These are phyloP conservation scores for Sclerotinia spermophila DNA, from an alignment of 2,329 filamentous ascomycete species.

Conservation along the genomic window DNA sequence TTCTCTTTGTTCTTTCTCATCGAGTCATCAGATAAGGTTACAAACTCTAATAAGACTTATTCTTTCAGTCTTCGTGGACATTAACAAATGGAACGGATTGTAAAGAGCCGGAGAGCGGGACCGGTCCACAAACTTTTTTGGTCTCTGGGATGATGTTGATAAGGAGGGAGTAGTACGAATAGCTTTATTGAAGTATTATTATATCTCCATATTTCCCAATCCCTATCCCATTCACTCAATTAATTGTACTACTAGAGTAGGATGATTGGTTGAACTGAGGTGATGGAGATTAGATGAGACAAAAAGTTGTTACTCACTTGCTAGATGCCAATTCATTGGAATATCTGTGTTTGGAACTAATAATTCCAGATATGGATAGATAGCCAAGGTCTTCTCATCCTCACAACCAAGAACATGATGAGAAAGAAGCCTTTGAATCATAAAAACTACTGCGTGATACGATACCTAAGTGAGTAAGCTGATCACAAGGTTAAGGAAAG, in stretches of 20 bases:
- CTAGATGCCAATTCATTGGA: not conserved
- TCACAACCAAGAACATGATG: not conserved
- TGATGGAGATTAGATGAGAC: not conserved
- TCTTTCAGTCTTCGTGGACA: conserved; percentile 9
- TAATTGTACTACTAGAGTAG: not conserved
- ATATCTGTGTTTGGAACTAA: not conserved
- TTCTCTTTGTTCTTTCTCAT: conserved; percentile 10
- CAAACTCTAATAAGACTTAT: not conserved
- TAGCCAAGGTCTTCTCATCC: not conserved
- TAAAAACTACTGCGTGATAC: not conserved
- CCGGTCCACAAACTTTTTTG: not conserved
- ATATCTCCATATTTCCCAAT: not conserved
- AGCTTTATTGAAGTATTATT: conserved; percentile 1
- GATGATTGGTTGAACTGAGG: not conserved
- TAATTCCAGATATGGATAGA: not conserved
- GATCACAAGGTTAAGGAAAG: not conserved
- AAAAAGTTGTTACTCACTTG: not conserved
- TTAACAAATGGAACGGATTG: conserved; percentile 3
- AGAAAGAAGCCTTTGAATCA: not conserved
- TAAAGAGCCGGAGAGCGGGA: conserved; percentile 3
- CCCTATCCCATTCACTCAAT: not conserved
- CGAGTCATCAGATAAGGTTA: not conserved
- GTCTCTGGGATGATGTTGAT: not conserved
- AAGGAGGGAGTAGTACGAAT: not conserved
- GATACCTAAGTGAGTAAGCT: not conserved